These are phyloP conservation scores for Ailanthus altissimus DNA, from an alignment of 345 rosid genomes.

Conservation along the genomic window DNA sequence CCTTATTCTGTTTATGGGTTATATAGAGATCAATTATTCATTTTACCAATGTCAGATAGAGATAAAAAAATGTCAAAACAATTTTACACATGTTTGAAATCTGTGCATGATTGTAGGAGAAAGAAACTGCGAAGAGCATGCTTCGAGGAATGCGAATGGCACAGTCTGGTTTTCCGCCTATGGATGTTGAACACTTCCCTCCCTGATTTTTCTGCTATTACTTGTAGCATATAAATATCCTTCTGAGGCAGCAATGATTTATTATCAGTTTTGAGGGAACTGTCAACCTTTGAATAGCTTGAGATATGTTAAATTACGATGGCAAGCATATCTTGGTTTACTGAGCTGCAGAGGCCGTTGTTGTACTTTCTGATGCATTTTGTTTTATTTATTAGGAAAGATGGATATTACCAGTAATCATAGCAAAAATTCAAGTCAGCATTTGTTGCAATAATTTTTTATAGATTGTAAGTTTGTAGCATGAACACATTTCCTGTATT, in stretches of 20 bases:
- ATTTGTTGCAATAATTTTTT: not conserved
- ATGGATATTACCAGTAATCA: not conserved
- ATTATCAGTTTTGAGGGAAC: conserved; percentile 5
- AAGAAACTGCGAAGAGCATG: conserved; percentile 83
- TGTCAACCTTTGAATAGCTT: conserved; percentile 9
- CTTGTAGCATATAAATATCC: not conserved
- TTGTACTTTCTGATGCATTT: not conserved
- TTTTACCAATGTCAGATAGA: not conserved
- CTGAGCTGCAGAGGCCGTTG: conserved; percentile 1
- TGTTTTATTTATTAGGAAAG: not conserved
- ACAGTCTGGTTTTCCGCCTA: conserved; percentile 60
- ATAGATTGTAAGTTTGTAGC: conserved; percentile 12
- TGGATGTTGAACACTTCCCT: conserved; percentile 78
- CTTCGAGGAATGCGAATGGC: conserved; percentile 68
- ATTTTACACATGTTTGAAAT: conserved; percentile 3
- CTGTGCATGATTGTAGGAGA: conserved; percentile 60
- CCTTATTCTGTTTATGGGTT: not conserved
- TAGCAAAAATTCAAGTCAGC: not conserved
- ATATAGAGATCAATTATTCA: not conserved
- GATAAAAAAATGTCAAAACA: conserved; percentile 11
- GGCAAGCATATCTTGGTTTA: conserved; percentile 13
- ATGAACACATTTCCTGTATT: not conserved
- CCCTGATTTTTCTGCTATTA: conserved; percentile 39
- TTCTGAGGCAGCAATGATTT: not conserved
- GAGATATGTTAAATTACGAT: not conserved